Conservation (phyloP, 371 early-diverging fungal genomes). For the Mucor plumbeus region DNA sequence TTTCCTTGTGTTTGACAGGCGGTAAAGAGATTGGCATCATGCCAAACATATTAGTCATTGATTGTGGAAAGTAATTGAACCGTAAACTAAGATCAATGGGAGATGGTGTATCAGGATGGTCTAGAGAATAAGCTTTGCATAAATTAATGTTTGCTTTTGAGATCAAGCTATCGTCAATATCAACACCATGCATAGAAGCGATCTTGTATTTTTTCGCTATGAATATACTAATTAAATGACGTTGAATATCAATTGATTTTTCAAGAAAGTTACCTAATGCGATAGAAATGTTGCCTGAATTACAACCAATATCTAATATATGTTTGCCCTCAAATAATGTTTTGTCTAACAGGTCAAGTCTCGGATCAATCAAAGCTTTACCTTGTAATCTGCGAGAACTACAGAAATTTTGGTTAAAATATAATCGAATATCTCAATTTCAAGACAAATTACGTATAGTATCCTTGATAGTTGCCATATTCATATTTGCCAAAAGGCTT, state of each 20-base stretch:
- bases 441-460: conserved; percentile 26
- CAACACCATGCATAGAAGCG: conserved; percentile 67
- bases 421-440: too few species aligned
- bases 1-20: conserved; percentile 5
- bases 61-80: conserved; percentile 67
- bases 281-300: conserved; percentile 74
- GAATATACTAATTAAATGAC: not conserved
- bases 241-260: not conserved
- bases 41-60: conserved; percentile 63
- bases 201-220: conserved; percentile 57
- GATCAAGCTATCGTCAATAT: conserved; percentile 77
- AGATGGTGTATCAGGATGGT: conserved; percentile 22
- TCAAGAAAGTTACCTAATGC: conserved; percentile 51
- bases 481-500: conserved; percentile 1
- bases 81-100: conserved; percentile 33
- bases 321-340: conserved; percentile 60
- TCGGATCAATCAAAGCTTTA: conserved; percentile 53
- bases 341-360: conserved; percentile 61
- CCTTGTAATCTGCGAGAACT: conserved; percentile 33
- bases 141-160: conserved; percentile 61
- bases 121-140: conserved; percentile 49
- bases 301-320: conserved; percentile 90
- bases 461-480: conserved; percentile 36
- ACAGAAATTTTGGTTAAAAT: not conserved
- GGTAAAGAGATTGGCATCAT: conserved; percentile 47